Percentiles rank a stretch among this genome's conserved stretches.
Evolutionary conservation across 192 early-diverging fungal species (phyloP).

Genomic region (Coemansia sp.): DNA sequence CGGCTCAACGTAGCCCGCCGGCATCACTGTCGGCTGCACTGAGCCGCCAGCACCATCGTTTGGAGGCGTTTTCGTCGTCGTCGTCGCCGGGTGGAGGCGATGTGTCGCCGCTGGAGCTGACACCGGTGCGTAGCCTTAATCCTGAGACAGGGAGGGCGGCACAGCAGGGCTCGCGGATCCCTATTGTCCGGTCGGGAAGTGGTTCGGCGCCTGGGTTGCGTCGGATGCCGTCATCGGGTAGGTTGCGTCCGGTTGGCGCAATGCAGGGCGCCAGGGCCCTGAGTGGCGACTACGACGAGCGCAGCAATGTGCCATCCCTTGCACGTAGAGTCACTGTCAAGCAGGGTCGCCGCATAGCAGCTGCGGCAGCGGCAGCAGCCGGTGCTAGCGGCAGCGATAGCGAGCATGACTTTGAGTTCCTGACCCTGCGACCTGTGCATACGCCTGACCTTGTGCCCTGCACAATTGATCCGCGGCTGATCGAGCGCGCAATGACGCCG

Average conservation of each 20-base stretch:
- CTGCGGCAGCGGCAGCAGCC: background rate
- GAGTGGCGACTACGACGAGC: background rate
- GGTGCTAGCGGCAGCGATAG: background rate
- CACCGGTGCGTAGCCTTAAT: slow-evolving; percentile 18
- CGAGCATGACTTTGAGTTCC: slow-evolving; percentile 32
- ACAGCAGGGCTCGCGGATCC: background rate
- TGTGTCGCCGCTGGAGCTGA: slow-evolving; percentile 18
- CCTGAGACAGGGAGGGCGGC: background rate
- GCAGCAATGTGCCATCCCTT: background rate
- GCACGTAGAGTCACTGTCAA: background rate
- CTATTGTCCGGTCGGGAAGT: background rate
- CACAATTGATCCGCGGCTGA: slow-evolving; percentile 42
- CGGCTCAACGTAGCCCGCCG: too few species aligned
- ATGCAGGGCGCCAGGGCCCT: background rate
- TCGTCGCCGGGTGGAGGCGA: slow-evolving; percentile 7
- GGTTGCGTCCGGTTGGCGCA: background rate
- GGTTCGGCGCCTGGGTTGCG: background rate
- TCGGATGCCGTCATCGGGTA: background rate
- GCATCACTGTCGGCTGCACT: slow-evolving; percentile 16
- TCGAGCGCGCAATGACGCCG: slow-evolving; percentile 56
- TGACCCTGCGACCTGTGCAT: slow-evolving; percentile 51
- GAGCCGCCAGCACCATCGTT: slow-evolving; percentile 27
- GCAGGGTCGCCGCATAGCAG: background rate
- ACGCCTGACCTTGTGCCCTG: slow-evolving; percentile 50
- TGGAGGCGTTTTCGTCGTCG: slow-evolving; percentile 3